These are phyloP conservation scores for Bruguiera parviflora DNA, from an alignment of 345 rosid species.

Conservation along the genomic window DNA sequence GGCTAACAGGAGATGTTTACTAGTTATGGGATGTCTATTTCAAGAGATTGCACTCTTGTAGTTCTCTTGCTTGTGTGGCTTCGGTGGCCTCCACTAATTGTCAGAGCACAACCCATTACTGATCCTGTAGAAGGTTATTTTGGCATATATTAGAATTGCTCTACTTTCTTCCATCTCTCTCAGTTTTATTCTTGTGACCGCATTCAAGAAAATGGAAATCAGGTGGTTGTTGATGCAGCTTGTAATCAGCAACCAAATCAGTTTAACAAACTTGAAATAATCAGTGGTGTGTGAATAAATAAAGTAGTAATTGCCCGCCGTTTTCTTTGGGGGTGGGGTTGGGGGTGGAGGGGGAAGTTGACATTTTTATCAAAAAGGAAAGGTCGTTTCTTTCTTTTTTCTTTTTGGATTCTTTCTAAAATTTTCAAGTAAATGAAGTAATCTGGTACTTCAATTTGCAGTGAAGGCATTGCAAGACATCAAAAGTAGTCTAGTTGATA, in stretches of 20 bases:
- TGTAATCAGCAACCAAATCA: no score
- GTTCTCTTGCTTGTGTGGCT: conserved; percentile 36
- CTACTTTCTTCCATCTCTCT: not conserved
- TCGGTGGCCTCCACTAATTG: conserved; percentile 35
- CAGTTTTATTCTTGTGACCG: no score
- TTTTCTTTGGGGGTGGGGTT: no score
- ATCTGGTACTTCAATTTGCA: conserved; percentile 27
- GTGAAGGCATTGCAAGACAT: conserved; percentile 62
- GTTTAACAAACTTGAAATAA: no score
- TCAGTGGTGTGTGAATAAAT: no score
- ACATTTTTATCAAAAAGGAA: not conserved
- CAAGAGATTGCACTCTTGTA: conserved; percentile 25
- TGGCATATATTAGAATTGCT: not conserved
- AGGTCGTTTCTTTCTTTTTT: not conserved
- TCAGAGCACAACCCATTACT: conserved; percentile 51
- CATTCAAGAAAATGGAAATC: no score
- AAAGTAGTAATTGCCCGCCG: no score
- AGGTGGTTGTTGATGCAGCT: no score
- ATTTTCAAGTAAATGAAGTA: not conserved
- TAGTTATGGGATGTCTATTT: conserved; percentile 18
- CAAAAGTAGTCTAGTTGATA: conserved; percentile 52
- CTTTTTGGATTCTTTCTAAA: not conserved
- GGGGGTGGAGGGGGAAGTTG: no score
- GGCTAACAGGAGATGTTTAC: conserved; percentile 16
- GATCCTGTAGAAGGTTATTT: conserved; percentile 65